A percentile compares a stretch with the other conserved stretches of the same genome.
phyloP scores from a whole-genome alignment of 2,329 filamentous ascomycete species.

The Sporothrix variecibatus region DNA sequence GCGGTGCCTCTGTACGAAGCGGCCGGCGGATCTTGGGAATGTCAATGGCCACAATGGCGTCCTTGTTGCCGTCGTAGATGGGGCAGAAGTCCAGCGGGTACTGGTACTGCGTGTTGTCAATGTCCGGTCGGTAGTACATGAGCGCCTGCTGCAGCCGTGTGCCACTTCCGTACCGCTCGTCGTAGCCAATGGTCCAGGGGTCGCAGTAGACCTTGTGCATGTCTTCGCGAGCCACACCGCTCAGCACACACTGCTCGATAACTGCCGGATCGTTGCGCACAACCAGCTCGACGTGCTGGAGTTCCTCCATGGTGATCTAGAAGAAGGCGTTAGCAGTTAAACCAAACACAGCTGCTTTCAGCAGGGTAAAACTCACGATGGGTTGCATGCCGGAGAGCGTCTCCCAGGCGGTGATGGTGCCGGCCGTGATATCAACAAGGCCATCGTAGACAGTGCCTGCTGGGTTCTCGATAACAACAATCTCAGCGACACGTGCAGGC shows the following conservation, averaged over 20 bases:
- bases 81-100: slow-evolving; percentile 93
- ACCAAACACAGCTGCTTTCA: no score
- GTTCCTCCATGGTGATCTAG: slow-evolving; percentile 87
- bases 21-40: slow-evolving; percentile 76
- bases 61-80: slow-evolving; percentile 80
- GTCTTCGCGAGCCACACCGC: slow-evolving; percentile 76
- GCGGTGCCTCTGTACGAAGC: slow-evolving; percentile 68
- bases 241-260: slow-evolving; percentile 83
- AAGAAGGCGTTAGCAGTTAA: background rate
- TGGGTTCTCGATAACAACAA: slow-evolving; percentile 72
- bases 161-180: slow-evolving; percentile 79
- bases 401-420: slow-evolving; percentile 73
- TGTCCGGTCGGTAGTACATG: slow-evolving; percentile 89
- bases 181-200: slow-evolving; percentile 93
- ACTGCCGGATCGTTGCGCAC: slow-evolving; percentile 78
- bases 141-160: slow-evolving; percentile 86
- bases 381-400: slow-evolving; percentile 76
- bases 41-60: slow-evolving; percentile 80
- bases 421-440: slow-evolving; percentile 69
- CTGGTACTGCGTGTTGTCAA: slow-evolving; percentile 87
- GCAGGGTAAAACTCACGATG: slow-evolving; percentile 53
- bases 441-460: slow-evolving; percentile 83
- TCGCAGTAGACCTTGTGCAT: slow-evolving; percentile 98
- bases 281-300: slow-evolving; percentile 75
- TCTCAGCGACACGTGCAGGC: slow-evolving; percentile 74